Evolutionary conservation across 2,329 filamentous ascomycete species (phyloP).

Genomic region (Pseudogymnoascus sp.): DNA sequence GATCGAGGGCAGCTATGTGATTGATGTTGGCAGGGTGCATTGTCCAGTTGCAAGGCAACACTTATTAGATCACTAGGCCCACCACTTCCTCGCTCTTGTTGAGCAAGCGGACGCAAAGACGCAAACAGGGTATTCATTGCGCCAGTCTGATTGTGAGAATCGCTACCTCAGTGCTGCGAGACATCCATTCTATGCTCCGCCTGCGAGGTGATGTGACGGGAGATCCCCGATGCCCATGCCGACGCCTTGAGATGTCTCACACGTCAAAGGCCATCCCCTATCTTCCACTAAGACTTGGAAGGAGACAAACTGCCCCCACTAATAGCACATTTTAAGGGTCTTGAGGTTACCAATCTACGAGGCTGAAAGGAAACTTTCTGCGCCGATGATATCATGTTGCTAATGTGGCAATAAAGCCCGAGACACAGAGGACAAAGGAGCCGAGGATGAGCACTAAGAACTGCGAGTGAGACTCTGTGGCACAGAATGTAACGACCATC

Average conservation of each 20-base stretch:
- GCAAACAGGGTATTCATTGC: background rate
- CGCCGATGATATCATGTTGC: background rate
- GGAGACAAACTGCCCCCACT: background rate
- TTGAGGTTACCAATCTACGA: background rate
- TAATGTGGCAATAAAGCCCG: background rate
- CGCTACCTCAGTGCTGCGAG: background rate
- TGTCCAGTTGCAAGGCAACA: background rate
- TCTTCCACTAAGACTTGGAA: background rate
- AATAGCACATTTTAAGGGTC: background rate
- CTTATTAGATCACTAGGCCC: background rate
- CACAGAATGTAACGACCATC: constrained; percentile 5
- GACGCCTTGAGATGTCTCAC: background rate
- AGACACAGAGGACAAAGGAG: background rate
- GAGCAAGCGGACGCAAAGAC: background rate
- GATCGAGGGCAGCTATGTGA: background rate
- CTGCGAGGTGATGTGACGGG: background rate
- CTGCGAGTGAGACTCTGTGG: background rate
- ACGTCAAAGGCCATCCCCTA: background rate
- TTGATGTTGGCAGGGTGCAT: background rate
- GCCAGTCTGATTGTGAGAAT: background rate
- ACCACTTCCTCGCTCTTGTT: background rate
- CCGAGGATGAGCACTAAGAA: background rate
- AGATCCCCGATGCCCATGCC: background rate
- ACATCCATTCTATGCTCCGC: background rate
- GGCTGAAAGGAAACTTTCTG: background rate